phyloP scores from a whole-genome alignment of 2,329 filamentous ascomycete genomes.

The Stagonosporopsis vannaccii region DNA sequence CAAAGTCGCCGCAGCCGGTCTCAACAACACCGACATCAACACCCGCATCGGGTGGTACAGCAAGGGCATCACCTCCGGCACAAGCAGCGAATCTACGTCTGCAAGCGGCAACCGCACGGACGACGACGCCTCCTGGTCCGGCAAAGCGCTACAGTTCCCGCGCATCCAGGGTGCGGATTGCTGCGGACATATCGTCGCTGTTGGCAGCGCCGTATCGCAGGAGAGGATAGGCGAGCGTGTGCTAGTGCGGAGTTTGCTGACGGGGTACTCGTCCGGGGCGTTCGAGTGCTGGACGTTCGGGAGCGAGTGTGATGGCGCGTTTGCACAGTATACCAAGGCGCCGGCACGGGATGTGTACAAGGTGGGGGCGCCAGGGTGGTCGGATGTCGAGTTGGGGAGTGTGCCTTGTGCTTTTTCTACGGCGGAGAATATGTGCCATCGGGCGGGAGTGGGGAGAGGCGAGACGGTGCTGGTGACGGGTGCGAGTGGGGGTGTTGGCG shows the following conservation, averaged over 20 bases:
- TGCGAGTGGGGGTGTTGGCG: constrained; percentile 20
- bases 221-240: constrained; percentile 10
- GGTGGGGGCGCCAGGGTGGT: constrained; percentile 8
- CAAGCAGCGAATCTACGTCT: not conserved
- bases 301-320: constrained; percentile 18
- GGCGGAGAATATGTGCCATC: constrained; percentile 21
- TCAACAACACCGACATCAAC: constrained; percentile 25
- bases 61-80: constrained; percentile 13
- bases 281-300: constrained; percentile 23
- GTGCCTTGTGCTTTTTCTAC: constrained; percentile 22
- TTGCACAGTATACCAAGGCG: constrained; percentile 18
- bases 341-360: constrained; percentile 12
- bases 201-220: not conserved
- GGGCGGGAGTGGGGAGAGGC: not conserved
- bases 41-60: constrained; percentile 23
- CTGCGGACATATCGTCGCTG: constrained; percentile 14
- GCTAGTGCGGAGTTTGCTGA: constrained; percentile 3
- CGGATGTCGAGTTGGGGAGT: constrained; percentile 16
- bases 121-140: constrained; percentile 17
- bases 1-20: constrained; percentile 14
- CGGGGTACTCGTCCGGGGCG: not conserved
- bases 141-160: constrained; percentile 13
- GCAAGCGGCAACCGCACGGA: not conserved
- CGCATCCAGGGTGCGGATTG: constrained; percentile 24
- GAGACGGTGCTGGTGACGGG: constrained; percentile 19